Percentiles rank a stretch among this genome's conserved stretches.
Evolutionary conservation across 2,329 filamentous ascomycete species (phyloP).

Genomic region (Phoma herbarum): DNA sequence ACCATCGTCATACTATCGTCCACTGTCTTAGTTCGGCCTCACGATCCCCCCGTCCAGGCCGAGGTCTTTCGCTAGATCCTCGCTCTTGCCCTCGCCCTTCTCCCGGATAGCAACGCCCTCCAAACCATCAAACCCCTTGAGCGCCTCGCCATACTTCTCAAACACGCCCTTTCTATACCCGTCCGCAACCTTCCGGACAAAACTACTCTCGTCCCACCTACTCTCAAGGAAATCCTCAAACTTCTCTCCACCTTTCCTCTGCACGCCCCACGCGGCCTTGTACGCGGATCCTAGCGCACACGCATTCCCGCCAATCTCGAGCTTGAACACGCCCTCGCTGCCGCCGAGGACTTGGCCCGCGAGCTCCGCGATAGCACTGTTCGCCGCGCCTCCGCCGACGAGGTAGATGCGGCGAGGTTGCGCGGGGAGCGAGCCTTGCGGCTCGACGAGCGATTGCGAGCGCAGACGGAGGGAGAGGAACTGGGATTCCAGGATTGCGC

Average conservation of each 20-base stretch:
- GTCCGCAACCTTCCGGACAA: constrained; percentile 81
- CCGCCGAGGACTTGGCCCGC: constrained; percentile 90
- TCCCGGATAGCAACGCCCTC: constrained; percentile 70
- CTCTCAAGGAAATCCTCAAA: constrained; percentile 88
- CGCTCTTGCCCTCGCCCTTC: constrained; percentile 31
- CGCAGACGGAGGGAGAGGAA: constrained; percentile 89
- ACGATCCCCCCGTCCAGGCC: constrained; percentile 7
- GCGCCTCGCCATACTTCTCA: constrained; percentile 77
- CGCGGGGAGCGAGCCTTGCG: constrained; percentile 69
- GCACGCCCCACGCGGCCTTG: constrained; percentile 93
- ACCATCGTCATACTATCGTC: too few relatives aligned
- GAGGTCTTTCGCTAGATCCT: not conserved
- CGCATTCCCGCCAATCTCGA: constrained; percentile 94
- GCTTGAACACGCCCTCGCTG: constrained; percentile 86
- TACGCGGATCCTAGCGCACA: constrained; percentile 94
- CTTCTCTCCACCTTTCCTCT: constrained; percentile 70
- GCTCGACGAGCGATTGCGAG: constrained; percentile 75
- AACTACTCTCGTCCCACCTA: constrained; percentile 85
- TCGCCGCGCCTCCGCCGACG: constrained; percentile 89
- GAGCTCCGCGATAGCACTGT: constrained; percentile 85
- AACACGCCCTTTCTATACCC: constrained; percentile 81
- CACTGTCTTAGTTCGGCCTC: not conserved
- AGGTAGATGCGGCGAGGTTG: constrained; percentile 93
- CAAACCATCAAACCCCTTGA: constrained; percentile 80
- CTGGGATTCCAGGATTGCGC: constrained; percentile 93